A percentile compares a stretch with the other conserved stretches of the same genome.
These are phyloP conservation scores for Termitomyces sp. DNA, from an alignment of 768 basidiomycete species.

Conservation along the genomic window DNA sequence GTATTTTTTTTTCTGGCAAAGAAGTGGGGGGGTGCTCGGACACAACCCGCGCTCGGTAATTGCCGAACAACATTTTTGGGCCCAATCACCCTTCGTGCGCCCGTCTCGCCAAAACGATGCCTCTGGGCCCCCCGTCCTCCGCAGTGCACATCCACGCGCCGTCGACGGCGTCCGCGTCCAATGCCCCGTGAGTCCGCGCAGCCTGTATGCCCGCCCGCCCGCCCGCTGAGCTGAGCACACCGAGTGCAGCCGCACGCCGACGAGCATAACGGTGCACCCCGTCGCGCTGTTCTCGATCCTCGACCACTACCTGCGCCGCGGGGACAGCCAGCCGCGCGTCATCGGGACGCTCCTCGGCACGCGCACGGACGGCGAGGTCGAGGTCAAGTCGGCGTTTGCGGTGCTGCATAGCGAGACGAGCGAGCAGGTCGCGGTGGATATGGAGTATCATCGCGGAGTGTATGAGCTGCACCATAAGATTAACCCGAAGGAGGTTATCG, in stretches of 20 bases:
- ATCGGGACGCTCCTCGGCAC: slow-evolving; percentile 93
- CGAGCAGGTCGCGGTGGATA: slow-evolving; percentile 93
- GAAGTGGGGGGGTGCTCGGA: slow-evolving; percentile 4
- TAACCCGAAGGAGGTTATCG: slow-evolving; percentile 82
- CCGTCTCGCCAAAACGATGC: slow-evolving; percentile 23
- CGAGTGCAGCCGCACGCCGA: slow-evolving; percentile 43
- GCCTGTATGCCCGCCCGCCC: too few relatives aligned
- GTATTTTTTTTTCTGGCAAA: slow-evolving; percentile 14
- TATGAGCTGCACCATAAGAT: slow-evolving; percentile 85
- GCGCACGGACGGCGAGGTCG: slow-evolving; percentile 62
- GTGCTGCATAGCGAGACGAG: slow-evolving; percentile 89
- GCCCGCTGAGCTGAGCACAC: too few relatives aligned
- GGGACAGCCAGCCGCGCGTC: slow-evolving; percentile 77
- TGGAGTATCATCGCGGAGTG: slow-evolving; percentile 94
- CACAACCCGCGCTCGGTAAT: slow-evolving; percentile 32
- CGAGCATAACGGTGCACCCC: slow-evolving; percentile 80
- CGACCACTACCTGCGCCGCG: slow-evolving; percentile 92
- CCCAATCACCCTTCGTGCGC: too few relatives aligned
- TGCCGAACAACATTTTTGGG: slow-evolving; percentile 33
- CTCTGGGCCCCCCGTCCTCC: slow-evolving; percentile 43
- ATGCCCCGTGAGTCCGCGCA: slow-evolving; percentile 29
- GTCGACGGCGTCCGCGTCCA: slow-evolving; percentile 24
- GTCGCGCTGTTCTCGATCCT: slow-evolving; percentile 92
- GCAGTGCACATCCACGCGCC: slow-evolving; percentile 42
- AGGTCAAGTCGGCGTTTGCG: slow-evolving; percentile 83